Conservation (phyloP, 2,329 filamentous ascomycete species). For the Sporothrix humicola region DNA sequence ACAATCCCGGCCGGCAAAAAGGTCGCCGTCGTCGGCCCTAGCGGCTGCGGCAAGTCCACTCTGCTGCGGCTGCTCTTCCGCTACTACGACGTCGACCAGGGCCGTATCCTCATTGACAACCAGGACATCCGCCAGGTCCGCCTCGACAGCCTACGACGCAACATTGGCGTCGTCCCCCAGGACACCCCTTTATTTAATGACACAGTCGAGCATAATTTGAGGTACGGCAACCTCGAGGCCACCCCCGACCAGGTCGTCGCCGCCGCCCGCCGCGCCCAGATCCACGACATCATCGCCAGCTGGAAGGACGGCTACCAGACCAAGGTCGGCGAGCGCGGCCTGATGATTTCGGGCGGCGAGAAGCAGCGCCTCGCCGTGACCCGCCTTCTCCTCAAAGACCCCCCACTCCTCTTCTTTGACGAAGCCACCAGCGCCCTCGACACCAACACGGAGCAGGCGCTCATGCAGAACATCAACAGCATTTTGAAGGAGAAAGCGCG, state of each 20-base stretch:
- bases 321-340: constrained; percentile 68
- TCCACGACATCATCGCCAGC: constrained; percentile 79
- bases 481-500: constrained; percentile 86
- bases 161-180: constrained; percentile 95
- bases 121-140: constrained; percentile 87
- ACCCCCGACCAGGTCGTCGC: constrained; percentile 72
- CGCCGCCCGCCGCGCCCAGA: constrained; percentile 80
- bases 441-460: constrained; percentile 80
- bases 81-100: constrained; percentile 86
- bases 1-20: constrained; percentile 96
- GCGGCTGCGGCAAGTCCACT: constrained; percentile 95
- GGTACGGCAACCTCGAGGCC: constrained; percentile 80
- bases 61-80: constrained; percentile 89
- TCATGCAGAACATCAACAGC: constrained; percentile 90
- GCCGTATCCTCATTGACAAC: constrained; percentile 87
- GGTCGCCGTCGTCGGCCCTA: constrained; percentile 92
- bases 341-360: constrained; percentile 59
- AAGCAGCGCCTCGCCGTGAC: constrained; percentile 61
- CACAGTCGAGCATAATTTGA: constrained; percentile 93
- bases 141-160: constrained; percentile 78
- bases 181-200: constrained; percentile 98
- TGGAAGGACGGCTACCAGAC: constrained; percentile 90
- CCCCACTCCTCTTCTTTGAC: constrained; percentile 48
- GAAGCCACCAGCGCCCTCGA: constrained; percentile 41
- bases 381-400: constrained; percentile 48